These are phyloP conservation scores for Eremothecium coryli DNA, from an alignment of 1,139 yeast genomes.

Conservation along the genomic window DNA sequence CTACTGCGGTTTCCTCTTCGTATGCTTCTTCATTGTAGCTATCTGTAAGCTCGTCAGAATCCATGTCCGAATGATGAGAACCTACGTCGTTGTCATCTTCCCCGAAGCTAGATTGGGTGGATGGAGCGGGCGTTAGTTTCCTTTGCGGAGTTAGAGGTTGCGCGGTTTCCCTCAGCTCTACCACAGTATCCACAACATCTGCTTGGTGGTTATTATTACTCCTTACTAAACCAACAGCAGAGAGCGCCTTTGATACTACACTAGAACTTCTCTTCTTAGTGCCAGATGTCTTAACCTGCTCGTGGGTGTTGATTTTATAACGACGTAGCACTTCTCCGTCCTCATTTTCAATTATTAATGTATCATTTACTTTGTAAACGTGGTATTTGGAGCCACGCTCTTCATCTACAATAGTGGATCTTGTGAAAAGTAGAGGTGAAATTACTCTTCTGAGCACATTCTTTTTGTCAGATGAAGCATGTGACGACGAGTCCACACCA, in stretches of 20 bases:
- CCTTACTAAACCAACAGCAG: constrained; percentile 42
- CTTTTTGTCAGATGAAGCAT: constrained; percentile 16
- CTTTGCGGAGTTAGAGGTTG: constrained; percentile 1
- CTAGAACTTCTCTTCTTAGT: constrained; percentile 11
- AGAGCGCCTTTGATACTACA: constrained; percentile 35
- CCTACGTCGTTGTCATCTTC: constrained; percentile 17
- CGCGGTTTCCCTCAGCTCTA: neutral
- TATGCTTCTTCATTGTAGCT: constrained; percentile 6
- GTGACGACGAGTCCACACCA: constrained; percentile 8
- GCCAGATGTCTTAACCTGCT: constrained; percentile 6
- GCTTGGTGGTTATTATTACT: constrained; percentile 7
- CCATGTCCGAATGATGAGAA: constrained; percentile 9
- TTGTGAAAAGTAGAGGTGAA: constrained; percentile 13
- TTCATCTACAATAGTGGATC: constrained; percentile 10
- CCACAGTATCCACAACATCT: neutral
- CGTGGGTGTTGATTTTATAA: constrained; percentile 59
- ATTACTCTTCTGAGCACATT: constrained; percentile 15
- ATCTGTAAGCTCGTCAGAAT: constrained; percentile 8
- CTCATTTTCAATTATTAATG: constrained; percentile 75
- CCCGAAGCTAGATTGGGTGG: constrained; percentile 16
- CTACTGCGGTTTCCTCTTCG: constrained; percentile 52
- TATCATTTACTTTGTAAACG: constrained; percentile 60
- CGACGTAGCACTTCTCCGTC: constrained; percentile 88
- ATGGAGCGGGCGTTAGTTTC: constrained; percentile 18
- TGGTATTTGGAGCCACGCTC: constrained; percentile 31